phyloP scores from a whole-genome alignment of 2,329 filamentous ascomycete species.

The Calonectria multiphialidica region DNA sequence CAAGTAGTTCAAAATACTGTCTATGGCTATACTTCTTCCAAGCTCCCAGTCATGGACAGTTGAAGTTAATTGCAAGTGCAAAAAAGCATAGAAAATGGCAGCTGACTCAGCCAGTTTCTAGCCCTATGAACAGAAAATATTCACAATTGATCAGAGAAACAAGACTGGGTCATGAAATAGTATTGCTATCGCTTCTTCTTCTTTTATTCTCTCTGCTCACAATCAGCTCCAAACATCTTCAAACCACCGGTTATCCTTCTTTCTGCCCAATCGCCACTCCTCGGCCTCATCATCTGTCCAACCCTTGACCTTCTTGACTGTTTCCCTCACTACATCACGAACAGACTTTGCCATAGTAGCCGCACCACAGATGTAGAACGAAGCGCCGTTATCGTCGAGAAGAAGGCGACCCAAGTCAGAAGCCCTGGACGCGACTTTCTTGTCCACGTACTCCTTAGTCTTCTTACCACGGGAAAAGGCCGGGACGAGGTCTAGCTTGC shows the following conservation, averaged over 20 bases:
- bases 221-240: constrained; percentile 23
- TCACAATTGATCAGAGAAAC: too few relatives aligned
- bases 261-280: constrained; percentile 2
- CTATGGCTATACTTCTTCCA: too few relatives aligned
- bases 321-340: background rate
- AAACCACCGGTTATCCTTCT: constrained; percentile 21
- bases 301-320: background rate
- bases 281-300: constrained; percentile 9
- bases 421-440: background rate
- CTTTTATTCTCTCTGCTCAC: too few relatives aligned
- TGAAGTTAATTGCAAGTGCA: too few relatives aligned
- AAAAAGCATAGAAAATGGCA: too few relatives aligned
- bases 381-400: constrained; percentile 5
- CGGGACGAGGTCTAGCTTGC: constrained; percentile 5
- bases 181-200: too few relatives aligned
- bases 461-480: constrained; percentile 9
- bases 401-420: background rate
- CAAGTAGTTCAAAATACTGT: too few relatives aligned
- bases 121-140: too few relatives aligned
- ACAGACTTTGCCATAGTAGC: constrained; percentile 22
- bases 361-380: constrained; percentile 20
- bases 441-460: constrained; percentile 12
- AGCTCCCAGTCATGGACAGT: too few relatives aligned
- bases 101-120: too few relatives aligned
- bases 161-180: too few relatives aligned